A percentile compares a stretch with the other conserved stretches of the same genome.
Evolutionary conservation across 345 rosid species (phyloP).

Genomic region (Lenwebbia sp.): DNA sequence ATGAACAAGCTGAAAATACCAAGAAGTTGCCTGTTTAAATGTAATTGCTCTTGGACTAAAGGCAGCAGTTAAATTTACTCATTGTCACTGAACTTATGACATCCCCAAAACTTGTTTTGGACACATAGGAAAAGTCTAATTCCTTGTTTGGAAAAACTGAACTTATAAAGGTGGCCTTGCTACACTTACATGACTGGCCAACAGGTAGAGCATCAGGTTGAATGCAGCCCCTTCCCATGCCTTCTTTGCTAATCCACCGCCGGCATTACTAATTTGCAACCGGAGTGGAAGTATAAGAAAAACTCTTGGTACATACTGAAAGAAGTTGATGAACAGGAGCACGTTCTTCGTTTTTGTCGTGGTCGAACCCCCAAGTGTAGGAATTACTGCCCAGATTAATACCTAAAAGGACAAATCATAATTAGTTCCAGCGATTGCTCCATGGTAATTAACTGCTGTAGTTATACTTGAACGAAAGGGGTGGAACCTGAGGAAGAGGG

Average conservation of each 20-base stretch:
- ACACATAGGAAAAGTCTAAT: neutral
- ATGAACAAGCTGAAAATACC: neutral
- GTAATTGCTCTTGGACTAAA: neutral
- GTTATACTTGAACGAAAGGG: neutral
- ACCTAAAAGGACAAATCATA: slow-evolving; percentile 3
- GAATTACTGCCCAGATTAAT: slow-evolving; percentile 12
- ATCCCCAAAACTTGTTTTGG: neutral
- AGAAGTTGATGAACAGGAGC: slow-evolving; percentile 4
- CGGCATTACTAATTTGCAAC: slow-evolving; percentile 10
- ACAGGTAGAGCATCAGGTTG: slow-evolving; percentile 24
- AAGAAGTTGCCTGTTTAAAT: neutral
- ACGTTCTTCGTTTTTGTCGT: slow-evolving; percentile 1
- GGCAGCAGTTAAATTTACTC: neutral
- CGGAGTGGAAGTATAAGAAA: slow-evolving; percentile 13
- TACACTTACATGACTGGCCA: slow-evolving; percentile 26
- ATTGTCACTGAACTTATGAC: neutral
- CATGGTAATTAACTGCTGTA: neutral
- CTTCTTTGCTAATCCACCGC: slow-evolving; percentile 14
- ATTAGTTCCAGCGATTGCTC: neutral
- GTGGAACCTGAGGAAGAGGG: slow-evolving; percentile 4
- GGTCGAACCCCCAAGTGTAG: neutral
- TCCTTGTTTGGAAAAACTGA: neutral
- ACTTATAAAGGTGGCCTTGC: neutral
- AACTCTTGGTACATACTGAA: slow-evolving; percentile 20
- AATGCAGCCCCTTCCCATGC: slow-evolving; percentile 33